These are phyloP conservation scores for Alternaria sp. DNA, from an alignment of 2,329 filamentous ascomycete genomes.

Conservation along the genomic window DNA sequence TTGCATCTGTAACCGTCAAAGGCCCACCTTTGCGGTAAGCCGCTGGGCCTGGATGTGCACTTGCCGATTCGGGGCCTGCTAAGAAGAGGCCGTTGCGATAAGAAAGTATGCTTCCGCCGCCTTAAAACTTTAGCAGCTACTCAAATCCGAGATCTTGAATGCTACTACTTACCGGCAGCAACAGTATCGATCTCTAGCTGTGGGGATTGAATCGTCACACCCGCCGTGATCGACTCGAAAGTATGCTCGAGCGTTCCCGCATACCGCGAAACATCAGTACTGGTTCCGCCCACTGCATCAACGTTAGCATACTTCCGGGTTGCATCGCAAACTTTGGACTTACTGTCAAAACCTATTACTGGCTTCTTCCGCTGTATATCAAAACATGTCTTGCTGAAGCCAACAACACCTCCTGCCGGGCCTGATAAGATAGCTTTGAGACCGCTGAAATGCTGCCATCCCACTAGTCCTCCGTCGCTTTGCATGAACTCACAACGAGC, in stretches of 20 bases:
- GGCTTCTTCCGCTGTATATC: conserved; percentile 29
- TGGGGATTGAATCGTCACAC: conserved; percentile 36
- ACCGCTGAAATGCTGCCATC: conserved; percentile 36
- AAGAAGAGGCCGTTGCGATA: conserved; percentile 33
- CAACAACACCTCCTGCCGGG: conserved; percentile 47
- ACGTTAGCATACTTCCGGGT: not conserved
- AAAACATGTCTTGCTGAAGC: conserved; percentile 41
- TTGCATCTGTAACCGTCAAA: conserved; percentile 46
- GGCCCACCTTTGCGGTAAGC: conserved; percentile 46
- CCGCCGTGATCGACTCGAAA: conserved; percentile 42
- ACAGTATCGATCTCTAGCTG: conserved; percentile 45
- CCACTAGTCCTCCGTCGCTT: conserved; percentile 40
- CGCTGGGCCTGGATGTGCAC: conserved; percentile 47
- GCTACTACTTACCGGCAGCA: conserved; percentile 46
- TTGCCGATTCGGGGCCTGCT: conserved; percentile 37
- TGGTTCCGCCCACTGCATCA: conserved; percentile 35
- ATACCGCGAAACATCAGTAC: conserved; percentile 44
- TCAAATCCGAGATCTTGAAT: too few relatives aligned
- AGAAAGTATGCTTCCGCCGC: conserved; percentile 54
- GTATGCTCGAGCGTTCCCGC: conserved; percentile 40
- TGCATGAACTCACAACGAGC: conserved; percentile 46
- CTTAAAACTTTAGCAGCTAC: conserved; percentile 22
- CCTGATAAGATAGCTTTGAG: conserved; percentile 41
- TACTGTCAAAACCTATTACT: conserved; percentile 37
- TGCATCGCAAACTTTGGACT: not conserved